phyloP scores from a whole-genome alignment of 1,284 basidiomycete genomes.

The Cutaneotrichosporon sp. region DNA sequence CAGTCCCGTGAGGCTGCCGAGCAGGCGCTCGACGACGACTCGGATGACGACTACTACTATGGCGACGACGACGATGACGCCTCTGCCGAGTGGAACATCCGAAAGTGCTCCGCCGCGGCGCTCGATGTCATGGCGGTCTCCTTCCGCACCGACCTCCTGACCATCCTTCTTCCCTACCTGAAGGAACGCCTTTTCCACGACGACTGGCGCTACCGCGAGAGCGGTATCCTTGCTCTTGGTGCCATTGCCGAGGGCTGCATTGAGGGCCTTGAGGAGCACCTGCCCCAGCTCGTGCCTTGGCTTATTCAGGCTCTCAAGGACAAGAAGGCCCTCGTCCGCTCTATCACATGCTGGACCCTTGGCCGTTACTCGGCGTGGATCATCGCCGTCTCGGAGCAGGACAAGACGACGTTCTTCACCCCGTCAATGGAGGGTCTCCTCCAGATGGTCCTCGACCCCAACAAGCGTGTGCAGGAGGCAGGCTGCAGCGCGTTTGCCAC shows the following conservation, averaged over 20 bases:
- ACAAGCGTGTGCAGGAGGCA: conserved; percentile 98
- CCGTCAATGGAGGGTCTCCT: conserved; percentile 97
- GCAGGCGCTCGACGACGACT: conserved; percentile 54
- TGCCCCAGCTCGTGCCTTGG: conserved; percentile 87
- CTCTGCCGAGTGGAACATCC: conserved; percentile 97
- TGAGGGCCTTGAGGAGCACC: conserved; percentile 87
- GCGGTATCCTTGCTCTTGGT: conserved; percentile 90
- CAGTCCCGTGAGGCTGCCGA: conserved; percentile 43
- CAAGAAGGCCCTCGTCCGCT: conserved; percentile 92
- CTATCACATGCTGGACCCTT: conserved; percentile 98
- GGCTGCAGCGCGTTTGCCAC: conserved; percentile 99
- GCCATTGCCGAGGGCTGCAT: conserved; percentile 99
- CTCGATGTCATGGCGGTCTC: conserved; percentile 94
- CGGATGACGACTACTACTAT: conserved; percentile 81
- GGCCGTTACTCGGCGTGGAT: conserved; percentile 99
- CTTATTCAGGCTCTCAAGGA: conserved; percentile 85
- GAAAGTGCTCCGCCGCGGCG: conserved; percentile 97
- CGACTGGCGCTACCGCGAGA: conserved; percentile 94
- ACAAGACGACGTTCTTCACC: conserved; percentile 86
- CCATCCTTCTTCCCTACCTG: conserved; percentile 79
- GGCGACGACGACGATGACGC: conserved; percentile 94
- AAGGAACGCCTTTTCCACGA: conserved; percentile 89
- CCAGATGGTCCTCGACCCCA: conserved; percentile 96
- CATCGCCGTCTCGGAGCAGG: conserved; percentile 65
- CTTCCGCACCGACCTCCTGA: conserved; percentile 79